Conservation (phyloP, 495 filamentous ascomycete genomes). For the Chaetomidium leptoderma region DNA sequence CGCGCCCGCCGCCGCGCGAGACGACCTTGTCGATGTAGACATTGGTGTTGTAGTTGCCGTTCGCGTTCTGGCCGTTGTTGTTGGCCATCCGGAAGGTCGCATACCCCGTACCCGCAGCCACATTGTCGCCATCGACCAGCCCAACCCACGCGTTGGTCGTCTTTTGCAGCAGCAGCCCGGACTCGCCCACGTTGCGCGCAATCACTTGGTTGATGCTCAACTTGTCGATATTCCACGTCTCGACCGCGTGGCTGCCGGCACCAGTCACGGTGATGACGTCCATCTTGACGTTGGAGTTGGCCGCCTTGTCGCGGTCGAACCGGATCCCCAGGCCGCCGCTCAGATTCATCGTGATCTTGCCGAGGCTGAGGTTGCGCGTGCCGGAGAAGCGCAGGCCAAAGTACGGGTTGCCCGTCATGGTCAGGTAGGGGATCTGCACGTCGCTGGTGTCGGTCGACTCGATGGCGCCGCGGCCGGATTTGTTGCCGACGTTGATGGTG, state of each 20-base stretch:
- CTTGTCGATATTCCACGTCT: slow-evolving; percentile 47
- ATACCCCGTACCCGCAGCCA: slow-evolving; percentile 41
- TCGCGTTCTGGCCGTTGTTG: slow-evolving; percentile 38
- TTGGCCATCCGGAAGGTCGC: slow-evolving; percentile 47
- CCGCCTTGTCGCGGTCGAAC: slow-evolving; percentile 42
- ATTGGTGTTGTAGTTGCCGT: slow-evolving; percentile 41
- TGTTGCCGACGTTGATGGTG: slow-evolving; percentile 43
- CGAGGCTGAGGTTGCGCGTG: slow-evolving; percentile 35
- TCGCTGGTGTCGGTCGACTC: slow-evolving; percentile 34
- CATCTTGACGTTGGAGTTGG: slow-evolving; percentile 44
- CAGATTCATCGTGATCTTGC: slow-evolving; percentile 43
- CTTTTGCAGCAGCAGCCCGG: slow-evolving; percentile 41
- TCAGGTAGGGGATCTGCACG: slow-evolving; percentile 43
- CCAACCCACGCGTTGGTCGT: slow-evolving; percentile 40
- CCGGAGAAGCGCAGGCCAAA: slow-evolving; percentile 46
- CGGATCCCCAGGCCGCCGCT: slow-evolving; percentile 45
- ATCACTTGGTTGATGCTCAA: slow-evolving; percentile 40
- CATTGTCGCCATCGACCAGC: slow-evolving; percentile 46
- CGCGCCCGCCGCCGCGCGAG: slow-evolving; percentile 45
- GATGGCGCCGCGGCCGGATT: slow-evolving; percentile 41
- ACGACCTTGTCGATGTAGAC: slow-evolving; percentile 42
- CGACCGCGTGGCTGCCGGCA: slow-evolving; percentile 43
- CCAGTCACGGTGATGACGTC: slow-evolving; percentile 41
- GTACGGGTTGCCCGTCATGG: slow-evolving; percentile 46
- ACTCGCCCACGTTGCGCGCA: slow-evolving; percentile 44